Percentiles rank a stretch among this genome's conserved stretches.
Conservation (phyloP, 495 filamentous ascomycete species). For the Pyronema omphalodes region DNA sequence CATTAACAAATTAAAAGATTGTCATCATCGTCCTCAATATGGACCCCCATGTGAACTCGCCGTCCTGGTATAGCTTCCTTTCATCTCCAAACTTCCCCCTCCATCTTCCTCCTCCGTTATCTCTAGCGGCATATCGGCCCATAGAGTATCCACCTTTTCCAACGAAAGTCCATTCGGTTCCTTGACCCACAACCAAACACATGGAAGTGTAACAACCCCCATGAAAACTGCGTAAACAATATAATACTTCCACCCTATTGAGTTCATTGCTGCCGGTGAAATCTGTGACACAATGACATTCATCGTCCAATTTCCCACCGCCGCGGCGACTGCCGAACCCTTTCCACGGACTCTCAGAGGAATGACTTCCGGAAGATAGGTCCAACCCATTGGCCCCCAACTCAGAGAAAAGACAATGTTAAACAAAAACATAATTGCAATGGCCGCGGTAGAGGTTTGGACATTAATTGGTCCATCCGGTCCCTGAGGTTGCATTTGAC, state of each 20-base stretch:
- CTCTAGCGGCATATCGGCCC: not conserved
- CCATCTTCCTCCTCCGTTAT: too few relatives aligned
- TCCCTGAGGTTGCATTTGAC: not conserved
- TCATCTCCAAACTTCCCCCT: too few relatives aligned
- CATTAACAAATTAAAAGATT: too few relatives aligned
- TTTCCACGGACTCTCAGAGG: not conserved
- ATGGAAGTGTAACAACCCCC: not conserved
- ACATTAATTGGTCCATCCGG: not conserved
- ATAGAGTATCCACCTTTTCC: conserved; percentile 1
- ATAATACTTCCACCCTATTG: conserved; percentile 1
- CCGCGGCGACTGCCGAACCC: not conserved
- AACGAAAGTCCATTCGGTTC: conserved; percentile 1
- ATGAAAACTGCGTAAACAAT: conserved; percentile 2
- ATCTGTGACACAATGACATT: conserved; percentile 2
- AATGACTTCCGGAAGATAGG: not conserved
- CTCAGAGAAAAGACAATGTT: not conserved
- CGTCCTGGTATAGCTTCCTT: too few relatives aligned
- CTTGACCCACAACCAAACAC: not conserved
- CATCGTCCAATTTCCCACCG: conserved; percentile 2
- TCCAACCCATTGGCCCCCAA: not conserved
- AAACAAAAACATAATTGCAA: conserved; percentile 4
- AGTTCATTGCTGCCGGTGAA: not conserved
- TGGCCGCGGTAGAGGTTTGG: not conserved
- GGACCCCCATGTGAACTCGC: too few relatives aligned
- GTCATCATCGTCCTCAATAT: too few relatives aligned